Evolutionary conservation across 352 stramenopile species (phyloP).

Genomic region (Aphanomyces euteiches): DNA sequence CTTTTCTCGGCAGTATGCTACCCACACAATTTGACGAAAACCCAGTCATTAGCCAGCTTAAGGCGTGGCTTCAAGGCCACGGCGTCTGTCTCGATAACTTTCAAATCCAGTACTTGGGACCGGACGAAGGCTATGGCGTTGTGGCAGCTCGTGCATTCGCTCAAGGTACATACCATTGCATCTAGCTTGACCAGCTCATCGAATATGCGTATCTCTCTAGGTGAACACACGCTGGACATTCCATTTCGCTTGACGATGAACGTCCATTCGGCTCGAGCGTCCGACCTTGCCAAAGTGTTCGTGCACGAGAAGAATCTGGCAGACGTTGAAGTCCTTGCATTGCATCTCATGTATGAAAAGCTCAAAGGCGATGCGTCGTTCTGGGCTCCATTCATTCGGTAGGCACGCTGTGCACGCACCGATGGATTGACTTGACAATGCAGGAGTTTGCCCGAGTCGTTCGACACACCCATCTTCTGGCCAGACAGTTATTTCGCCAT

Average conservation of each 20-base stretch:
- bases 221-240: conserved; percentile 47
- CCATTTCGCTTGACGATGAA: conserved; percentile 56
- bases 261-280: conserved; percentile 42
- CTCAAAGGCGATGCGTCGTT: conserved; percentile 45
- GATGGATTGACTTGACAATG: not conserved
- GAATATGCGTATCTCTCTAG: not conserved
- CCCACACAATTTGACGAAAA: not conserved
- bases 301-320: conserved; percentile 42
- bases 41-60: conserved; percentile 1
- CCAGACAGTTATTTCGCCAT: conserved; percentile 42
- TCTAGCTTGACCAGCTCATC: not conserved
- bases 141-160: conserved; percentile 43
- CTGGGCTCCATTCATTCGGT: conserved; percentile 55
- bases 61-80: conserved; percentile 16
- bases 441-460: conserved; percentile 41
- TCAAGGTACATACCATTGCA: conserved; percentile 22
- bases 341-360: conserved; percentile 59
- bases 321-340: conserved; percentile 49
- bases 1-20: too few relatives aligned
- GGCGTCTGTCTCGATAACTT: conserved; percentile 30
- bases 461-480: conserved; percentile 63
- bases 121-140: conserved; percentile 48
- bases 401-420: not conserved
- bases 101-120: conserved; percentile 43
- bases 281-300: conserved; percentile 43